These are phyloP conservation scores for Alloteropsis angusta DNA, from an alignment of 202 grass and related monocot species.

Conservation along the genomic window DNA sequence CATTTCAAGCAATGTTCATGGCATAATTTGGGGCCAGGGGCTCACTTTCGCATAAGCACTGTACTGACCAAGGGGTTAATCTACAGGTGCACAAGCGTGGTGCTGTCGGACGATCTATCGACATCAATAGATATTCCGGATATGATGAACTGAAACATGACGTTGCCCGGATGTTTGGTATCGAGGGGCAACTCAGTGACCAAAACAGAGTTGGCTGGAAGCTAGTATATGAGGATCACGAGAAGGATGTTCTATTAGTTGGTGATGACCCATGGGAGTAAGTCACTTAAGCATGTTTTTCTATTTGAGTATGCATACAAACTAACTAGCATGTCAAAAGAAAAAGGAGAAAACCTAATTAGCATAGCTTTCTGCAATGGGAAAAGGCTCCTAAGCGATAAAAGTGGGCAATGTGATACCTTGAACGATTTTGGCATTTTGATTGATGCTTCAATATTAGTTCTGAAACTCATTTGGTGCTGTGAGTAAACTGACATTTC, in stretches of 20 bases:
- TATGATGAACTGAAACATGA: conserved; percentile 69
- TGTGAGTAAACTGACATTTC: background rate
- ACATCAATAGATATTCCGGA: conserved; percentile 74
- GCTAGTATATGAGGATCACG: conserved; percentile 75
- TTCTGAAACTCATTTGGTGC: background rate
- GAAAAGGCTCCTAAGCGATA: background rate
- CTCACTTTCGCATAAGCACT: background rate
- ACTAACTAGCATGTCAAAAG: background rate
- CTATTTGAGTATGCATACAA: background rate
- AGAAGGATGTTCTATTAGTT: conserved; percentile 82
- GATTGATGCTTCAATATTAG: background rate
- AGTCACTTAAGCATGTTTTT: conserved; percentile 30
- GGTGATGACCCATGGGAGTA: conserved; percentile 96
- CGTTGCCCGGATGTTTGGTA: conserved; percentile 72
- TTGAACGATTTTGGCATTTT: conserved; percentile 5
- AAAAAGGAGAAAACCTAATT: background rate
- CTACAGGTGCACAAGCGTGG: conserved; percentile 78
- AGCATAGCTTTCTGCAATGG: conserved; percentile 6
- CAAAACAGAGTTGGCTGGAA: conserved; percentile 74
- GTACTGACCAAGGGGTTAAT: conserved; percentile 14
- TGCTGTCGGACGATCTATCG: conserved; percentile 74
- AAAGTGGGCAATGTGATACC: background rate
- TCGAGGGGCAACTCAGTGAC: conserved; percentile 76
- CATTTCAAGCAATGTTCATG: background rate
- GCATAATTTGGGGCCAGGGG: background rate